Percentiles rank a stretch among this genome's conserved stretches.
phyloP scores from a whole-genome alignment of 768 basidiomycete genomes.

The Leccinum variicolor region DNA sequence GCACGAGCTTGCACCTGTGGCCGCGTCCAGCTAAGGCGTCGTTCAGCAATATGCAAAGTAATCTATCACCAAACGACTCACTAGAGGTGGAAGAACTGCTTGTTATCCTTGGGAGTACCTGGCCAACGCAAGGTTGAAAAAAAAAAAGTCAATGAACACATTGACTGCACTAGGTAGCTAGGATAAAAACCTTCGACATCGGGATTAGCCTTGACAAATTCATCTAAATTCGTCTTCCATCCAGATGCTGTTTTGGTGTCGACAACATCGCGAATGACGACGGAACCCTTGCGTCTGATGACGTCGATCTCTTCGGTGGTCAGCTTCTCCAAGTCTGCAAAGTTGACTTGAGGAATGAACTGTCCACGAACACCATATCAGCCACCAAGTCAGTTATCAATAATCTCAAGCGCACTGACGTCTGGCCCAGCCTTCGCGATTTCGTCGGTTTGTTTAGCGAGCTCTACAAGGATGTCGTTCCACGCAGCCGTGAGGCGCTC shows the following conservation, averaged over 20 bases:
- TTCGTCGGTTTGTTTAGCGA: slow-evolving; percentile 42
- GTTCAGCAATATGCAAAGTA: not conserved
- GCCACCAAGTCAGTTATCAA: not conserved
- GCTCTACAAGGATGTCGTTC: slow-evolving; percentile 52
- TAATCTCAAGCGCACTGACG: slow-evolving; percentile 31
- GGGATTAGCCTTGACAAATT: slow-evolving; percentile 57
- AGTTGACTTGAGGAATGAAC: slow-evolving; percentile 63
- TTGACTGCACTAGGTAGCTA: not conserved
- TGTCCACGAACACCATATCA: slow-evolving; percentile 18
- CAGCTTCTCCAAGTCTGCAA: slow-evolving; percentile 49
- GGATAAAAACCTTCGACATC: slow-evolving; percentile 44
- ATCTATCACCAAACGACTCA: slow-evolving; percentile 28
- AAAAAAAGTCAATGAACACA: not conserved
- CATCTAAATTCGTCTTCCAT: slow-evolving; percentile 57
- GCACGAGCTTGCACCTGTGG: slow-evolving; percentile 67
- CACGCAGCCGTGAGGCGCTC: slow-evolving; percentile 50
- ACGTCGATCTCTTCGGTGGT: slow-evolving; percentile 41
- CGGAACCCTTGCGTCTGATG: slow-evolving; percentile 53
- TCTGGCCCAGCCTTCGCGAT: slow-evolving; percentile 47
- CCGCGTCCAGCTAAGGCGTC: slow-evolving; percentile 39
- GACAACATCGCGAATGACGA: slow-evolving; percentile 62
- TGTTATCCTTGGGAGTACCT: slow-evolving; percentile 57
- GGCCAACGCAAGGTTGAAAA: not conserved
- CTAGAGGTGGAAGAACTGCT: slow-evolving; percentile 76
- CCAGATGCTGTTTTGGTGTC: slow-evolving; percentile 48